Evolutionary conservation across 805 yeast species (phyloP).

Genomic region (Zygosaccharomyces lentus): DNA sequence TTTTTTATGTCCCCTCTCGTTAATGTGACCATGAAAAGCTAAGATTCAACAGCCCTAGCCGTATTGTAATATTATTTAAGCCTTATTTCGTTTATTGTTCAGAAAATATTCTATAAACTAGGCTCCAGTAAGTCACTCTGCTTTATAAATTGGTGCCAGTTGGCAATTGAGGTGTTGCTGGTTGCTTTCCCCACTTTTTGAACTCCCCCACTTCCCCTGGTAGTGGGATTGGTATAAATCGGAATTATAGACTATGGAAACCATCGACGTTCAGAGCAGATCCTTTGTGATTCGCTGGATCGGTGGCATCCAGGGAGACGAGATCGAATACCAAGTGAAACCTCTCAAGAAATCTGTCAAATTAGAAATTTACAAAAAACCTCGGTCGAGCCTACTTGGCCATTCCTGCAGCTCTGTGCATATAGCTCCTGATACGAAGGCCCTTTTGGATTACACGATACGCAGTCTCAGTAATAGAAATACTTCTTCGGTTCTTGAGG

Average conservation of each 20-base stretch:
- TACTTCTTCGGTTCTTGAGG: constrained; percentile 16
- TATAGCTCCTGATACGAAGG: constrained; percentile 32
- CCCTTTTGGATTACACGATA: constrained; percentile 27
- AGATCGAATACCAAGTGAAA: constrained; percentile 73
- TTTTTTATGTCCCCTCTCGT: not conserved
- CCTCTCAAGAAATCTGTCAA: constrained; percentile 65
- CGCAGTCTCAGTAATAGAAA: constrained; percentile 21
- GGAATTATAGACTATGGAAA: constrained; percentile 54
- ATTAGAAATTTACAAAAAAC: constrained; percentile 36
- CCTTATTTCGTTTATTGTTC: not conserved
- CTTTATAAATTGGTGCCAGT: not conserved
- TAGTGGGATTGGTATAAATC: not conserved
- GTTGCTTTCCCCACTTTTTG: not conserved
- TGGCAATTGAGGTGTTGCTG: not conserved
- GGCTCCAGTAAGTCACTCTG: not conserved
- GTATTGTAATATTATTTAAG: not conserved
- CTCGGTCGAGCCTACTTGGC: constrained; percentile 22
- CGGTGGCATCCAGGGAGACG: constrained; percentile 60
- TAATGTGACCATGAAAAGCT: not conserved
- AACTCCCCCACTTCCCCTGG: not conserved
- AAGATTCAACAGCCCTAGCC: not conserved
- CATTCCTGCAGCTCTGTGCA: constrained; percentile 23
- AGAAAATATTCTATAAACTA: not conserved
- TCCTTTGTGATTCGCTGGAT: constrained; percentile 92
- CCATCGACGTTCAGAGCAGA: constrained; percentile 83